A percentile compares a stretch with the other conserved stretches of the same genome.
These are phyloP conservation scores for Sporothrix pallida DNA, from an alignment of 2,329 filamentous ascomycete species.

Conservation along the genomic window DNA sequence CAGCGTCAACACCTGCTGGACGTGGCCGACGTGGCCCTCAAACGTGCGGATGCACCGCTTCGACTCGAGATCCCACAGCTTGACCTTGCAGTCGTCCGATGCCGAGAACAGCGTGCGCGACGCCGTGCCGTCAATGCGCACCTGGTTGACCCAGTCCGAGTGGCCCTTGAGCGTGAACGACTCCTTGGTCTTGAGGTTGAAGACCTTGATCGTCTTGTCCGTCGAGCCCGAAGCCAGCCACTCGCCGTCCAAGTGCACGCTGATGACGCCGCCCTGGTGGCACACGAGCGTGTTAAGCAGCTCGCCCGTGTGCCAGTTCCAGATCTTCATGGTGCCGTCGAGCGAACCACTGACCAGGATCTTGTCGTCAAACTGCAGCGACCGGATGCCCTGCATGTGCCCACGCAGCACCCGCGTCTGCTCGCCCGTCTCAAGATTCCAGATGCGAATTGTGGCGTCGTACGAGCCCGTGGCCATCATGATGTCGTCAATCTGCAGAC, in stretches of 20 bases:
- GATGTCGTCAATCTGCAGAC: slow-evolving; percentile 76
- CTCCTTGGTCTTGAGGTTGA: slow-evolving; percentile 85
- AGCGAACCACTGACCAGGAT: slow-evolving; percentile 91
- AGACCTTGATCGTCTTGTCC: slow-evolving; percentile 88
- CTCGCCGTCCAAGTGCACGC: slow-evolving; percentile 83
- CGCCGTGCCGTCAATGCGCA: slow-evolving; percentile 74
- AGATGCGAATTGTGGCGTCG: slow-evolving; percentile 93
- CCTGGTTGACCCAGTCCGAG: slow-evolving; percentile 95
- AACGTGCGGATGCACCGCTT: slow-evolving; percentile 77
- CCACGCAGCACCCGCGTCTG: slow-evolving; percentile 84
- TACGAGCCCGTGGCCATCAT: slow-evolving; percentile 91
- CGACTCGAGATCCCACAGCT: slow-evolving; percentile 73
- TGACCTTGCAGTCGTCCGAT: slow-evolving; percentile 89
- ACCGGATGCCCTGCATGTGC: slow-evolving; percentile 82
- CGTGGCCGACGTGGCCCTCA: slow-evolving; percentile 90
- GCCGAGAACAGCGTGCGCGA: slow-evolving; percentile 90
- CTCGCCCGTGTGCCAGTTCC: slow-evolving; percentile 94
- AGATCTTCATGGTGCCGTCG: slow-evolving; percentile 86
- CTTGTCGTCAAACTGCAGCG: slow-evolving; percentile 89
- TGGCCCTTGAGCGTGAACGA: slow-evolving; percentile 83
- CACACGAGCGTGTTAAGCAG: slow-evolving; percentile 80
- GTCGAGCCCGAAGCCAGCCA: slow-evolving; percentile 87
- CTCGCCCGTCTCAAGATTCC: slow-evolving; percentile 88
- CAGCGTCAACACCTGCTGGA: slow-evolving; percentile 86
- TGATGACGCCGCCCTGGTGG: slow-evolving; percentile 82